A percentile compares a stretch with the other conserved stretches of the same genome.
These are phyloP conservation scores for Voacanga thouarsii DNA, from an alignment of 257 asterid species.

Conservation along the genomic window DNA sequence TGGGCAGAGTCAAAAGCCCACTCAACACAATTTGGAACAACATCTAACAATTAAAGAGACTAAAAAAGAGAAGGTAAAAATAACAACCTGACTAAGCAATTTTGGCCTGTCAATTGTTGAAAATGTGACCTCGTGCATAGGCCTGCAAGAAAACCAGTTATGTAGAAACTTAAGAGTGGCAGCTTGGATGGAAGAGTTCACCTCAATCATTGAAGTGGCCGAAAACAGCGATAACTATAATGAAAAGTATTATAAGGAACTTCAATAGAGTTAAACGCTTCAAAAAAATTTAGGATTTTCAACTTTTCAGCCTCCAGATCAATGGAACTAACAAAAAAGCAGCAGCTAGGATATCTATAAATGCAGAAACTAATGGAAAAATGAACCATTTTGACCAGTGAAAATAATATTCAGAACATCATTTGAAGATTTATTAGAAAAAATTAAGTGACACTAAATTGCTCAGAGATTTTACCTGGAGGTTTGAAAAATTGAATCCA, in stretches of 20 bases:
- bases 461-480: slow-evolving; percentile 26
- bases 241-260: not conserved
- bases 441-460: not conserved
- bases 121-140: slow-evolving; percentile 53
- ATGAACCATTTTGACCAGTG: not conserved
- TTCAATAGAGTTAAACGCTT: not conserved
- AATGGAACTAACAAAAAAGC: not conserved
- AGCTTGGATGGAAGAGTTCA: not conserved
- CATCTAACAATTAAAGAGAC: not conserved
- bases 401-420: not conserved
- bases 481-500: slow-evolving; percentile 32
- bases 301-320: not conserved
- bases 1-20: not conserved
- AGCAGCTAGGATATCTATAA: not conserved
- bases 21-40: not conserved
- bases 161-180: not conserved
- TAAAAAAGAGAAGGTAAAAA: not conserved
- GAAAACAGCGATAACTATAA: not conserved
- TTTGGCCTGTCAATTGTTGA: slow-evolving; percentile 51
- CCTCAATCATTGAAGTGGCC: not conserved
- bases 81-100: slow-evolving; percentile 44
- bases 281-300: not conserved
- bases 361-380: not conserved
- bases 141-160: slow-evolving; percentile 33
- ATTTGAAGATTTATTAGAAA: not conserved